Evolutionary conservation across 1,284 basidiomycete genomes (phyloP).

Genomic region (Puccinia coronata): DNA sequence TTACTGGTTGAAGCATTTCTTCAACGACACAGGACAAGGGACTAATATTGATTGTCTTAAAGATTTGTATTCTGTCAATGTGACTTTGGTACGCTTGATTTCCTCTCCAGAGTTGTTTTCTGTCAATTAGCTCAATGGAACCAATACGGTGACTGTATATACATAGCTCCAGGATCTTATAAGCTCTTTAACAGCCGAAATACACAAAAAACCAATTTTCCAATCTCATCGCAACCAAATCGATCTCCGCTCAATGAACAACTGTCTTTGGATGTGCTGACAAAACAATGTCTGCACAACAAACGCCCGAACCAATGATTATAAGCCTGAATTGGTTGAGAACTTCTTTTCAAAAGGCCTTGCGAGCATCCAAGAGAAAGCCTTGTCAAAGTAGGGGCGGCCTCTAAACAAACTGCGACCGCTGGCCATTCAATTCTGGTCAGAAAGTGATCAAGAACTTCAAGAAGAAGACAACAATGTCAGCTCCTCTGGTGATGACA

Average conservation of each 20-base stretch:
- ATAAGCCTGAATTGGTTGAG: neutral
- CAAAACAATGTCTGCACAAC: neutral
- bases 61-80: constrained; percentile 6
- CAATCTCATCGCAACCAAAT: neutral
- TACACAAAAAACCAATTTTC: neutral
- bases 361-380: neutral
- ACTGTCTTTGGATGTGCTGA: neutral
- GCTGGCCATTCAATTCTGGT: no score
- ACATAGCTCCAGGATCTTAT: constrained; percentile 4
- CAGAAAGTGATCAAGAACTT: neutral
- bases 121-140: no score
- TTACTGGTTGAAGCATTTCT: no score
- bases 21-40: constrained; percentile 2
- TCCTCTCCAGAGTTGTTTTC: neutral
- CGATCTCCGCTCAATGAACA: neutral
- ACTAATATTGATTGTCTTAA: constrained; percentile 14
- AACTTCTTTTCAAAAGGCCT: neutral
- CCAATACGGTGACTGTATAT: no score
- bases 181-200: no score
- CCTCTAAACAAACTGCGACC: neutral
- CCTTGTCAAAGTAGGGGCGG: neutral
- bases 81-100: neutral
- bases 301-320: neutral
- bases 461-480: neutral
- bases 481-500: neutral